Evolutionary conservation across 2,329 filamentous ascomycete species (phyloP).

Genomic region (Pestalotiopsis fici): DNA sequence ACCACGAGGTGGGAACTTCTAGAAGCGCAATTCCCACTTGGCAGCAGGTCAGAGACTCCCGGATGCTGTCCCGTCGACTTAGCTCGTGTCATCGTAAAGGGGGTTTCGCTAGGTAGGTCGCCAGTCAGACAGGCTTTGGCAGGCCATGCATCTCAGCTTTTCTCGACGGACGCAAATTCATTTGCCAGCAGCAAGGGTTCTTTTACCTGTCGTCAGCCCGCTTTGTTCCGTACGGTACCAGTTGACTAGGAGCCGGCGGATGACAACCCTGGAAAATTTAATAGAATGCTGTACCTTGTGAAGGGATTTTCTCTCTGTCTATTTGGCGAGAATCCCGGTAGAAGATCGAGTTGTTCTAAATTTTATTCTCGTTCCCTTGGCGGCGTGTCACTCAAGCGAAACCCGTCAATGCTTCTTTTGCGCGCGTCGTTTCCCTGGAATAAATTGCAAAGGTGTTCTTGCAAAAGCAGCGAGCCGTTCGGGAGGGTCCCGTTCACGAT

Average conservation of each 20-base stretch:
- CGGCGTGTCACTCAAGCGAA: not conserved
- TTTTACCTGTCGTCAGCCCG: not conserved
- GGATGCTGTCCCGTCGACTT: slow-evolving; percentile 4
- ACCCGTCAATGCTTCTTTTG: not conserved
- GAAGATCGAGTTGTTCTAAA: not conserved
- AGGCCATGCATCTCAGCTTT: not conserved
- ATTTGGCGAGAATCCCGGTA: not conserved
- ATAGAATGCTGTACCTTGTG: not conserved
- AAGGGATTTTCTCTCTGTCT: not conserved
- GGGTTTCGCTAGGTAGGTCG: not conserved
- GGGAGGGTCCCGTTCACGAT: slow-evolving; percentile 2
- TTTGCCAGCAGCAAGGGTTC: not conserved
- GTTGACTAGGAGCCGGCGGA: not conserved
- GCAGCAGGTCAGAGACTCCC: not conserved
- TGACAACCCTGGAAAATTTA: not conserved
- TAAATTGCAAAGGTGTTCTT: not conserved
- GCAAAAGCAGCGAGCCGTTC: slow-evolving; percentile 3
- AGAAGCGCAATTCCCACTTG: slow-evolving; percentile 9
- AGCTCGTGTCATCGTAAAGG: slow-evolving; percentile 4
- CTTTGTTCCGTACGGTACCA: not conserved
- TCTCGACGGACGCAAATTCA: not conserved
- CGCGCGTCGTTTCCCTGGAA: not conserved
- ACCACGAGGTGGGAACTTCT: slow-evolving; percentile 7
- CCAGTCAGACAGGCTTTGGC: not conserved
- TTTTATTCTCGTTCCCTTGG: not conserved